Evolutionary conservation across 495 filamentous ascomycete species (phyloP).

Genomic region (Podospora bellae-mahoneyi): DNA sequence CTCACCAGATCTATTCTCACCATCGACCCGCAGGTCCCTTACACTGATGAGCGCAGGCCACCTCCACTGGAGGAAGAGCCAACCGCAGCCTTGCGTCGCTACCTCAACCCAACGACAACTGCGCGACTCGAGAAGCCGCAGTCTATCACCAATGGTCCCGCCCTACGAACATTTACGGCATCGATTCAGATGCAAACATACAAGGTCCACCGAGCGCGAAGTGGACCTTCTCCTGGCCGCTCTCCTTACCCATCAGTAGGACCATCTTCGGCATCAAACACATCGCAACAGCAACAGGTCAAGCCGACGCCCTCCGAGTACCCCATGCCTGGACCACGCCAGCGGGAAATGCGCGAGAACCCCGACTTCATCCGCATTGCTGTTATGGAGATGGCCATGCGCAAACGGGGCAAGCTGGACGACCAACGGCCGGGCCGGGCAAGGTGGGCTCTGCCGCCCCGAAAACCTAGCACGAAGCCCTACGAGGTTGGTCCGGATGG

Average conservation of each 20-base stretch:
- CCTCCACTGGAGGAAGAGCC: slow-evolving; percentile 70
- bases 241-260: slow-evolving; percentile 31
- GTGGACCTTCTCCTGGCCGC: slow-evolving; percentile 34
- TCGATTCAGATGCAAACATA: slow-evolving; percentile 90
- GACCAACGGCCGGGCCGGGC: slow-evolving; percentile 79
- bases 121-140: slow-evolving; percentile 60
- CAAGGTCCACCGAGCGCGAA: slow-evolving; percentile 48
- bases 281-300: slow-evolving; percentile 29
- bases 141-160: slow-evolving; percentile 28
- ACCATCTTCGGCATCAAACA: slow-evolving; percentile 42
- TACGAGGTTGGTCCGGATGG: slow-evolving; percentile 52
- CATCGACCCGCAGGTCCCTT: slow-evolving; percentile 66
- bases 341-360: slow-evolving; percentile 90
- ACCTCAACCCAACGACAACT: slow-evolving; percentile 78
- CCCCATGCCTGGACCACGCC: slow-evolving; percentile 55
- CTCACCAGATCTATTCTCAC: slow-evolving; percentile 81
- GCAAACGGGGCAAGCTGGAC: slow-evolving; percentile 82
- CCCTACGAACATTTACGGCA: slow-evolving; percentile 54
- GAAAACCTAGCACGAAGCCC: slow-evolving; percentile 55
- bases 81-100: slow-evolving; percentile 82
- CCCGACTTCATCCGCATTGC: slow-evolving; percentile 90
- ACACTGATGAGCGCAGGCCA: slow-evolving; percentile 86
- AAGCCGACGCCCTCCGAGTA: slow-evolving; percentile 32
- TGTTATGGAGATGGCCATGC: slow-evolving; percentile 97
- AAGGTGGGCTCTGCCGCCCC: slow-evolving; percentile 80